These are phyloP conservation scores for Nematocida ausubeli DNA, from an alignment of 371 early-diverging fungal species.

Conservation along the genomic window DNA sequence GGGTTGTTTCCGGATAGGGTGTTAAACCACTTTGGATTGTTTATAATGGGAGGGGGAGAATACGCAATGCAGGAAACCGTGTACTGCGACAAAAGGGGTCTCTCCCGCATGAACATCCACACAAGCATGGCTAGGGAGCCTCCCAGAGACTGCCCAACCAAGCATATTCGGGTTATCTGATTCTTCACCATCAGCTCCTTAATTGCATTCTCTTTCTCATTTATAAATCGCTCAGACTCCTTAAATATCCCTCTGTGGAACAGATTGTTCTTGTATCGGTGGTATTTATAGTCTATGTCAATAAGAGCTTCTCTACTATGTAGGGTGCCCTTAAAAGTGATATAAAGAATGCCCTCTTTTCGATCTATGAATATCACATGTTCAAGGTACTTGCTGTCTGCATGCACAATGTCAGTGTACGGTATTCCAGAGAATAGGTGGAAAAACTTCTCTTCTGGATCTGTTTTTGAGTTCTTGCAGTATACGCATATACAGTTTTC, in stretches of 20 bases:
- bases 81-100: conserved; percentile 7
- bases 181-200: conserved; percentile 17
- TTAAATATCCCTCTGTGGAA: conserved; percentile 64
- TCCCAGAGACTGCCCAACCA: conserved; percentile 69
- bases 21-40: conserved; percentile 15
- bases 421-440: conserved; percentile 50
- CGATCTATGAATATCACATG: conserved; percentile 49
- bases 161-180: conserved; percentile 47
- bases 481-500: conserved; percentile 7
- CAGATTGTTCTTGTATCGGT: conserved; percentile 37
- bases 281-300: conserved; percentile 50
- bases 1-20: conserved; percentile 10
- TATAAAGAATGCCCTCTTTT: conserved; percentile 27
- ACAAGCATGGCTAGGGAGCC: conserved; percentile 67
- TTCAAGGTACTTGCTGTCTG: conserved; percentile 44
- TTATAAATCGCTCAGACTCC: conserved; percentile 58
- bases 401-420: conserved; percentile 41
- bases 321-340: conserved; percentile 48
- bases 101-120: conserved; percentile 42
- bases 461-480: conserved; percentile 5
- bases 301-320: conserved; percentile 48
- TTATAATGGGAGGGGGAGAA: conserved; percentile 51
- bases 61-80: conserved; percentile 23
- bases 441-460: conserved; percentile 40
- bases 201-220: conserved; percentile 41